Evolutionary conservation across 1,284 basidiomycete genomes (phyloP), one percentile per base, ranked within the genome.

Genomic region (Austroboletus niveus): DNA sequence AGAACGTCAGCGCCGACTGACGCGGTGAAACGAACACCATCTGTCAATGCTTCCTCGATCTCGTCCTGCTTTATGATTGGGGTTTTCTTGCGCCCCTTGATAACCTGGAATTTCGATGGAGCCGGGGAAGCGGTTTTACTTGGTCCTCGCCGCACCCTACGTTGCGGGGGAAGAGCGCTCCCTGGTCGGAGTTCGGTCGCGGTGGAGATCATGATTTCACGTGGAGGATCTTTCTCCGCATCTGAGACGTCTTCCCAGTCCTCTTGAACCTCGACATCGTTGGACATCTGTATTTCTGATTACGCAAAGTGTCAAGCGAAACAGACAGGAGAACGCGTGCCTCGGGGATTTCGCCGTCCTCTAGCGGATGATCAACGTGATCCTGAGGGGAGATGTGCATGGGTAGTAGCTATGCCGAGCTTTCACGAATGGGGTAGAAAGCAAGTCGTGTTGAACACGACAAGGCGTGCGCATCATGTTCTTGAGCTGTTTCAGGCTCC

Each of bases 1-100:
- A 81, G 36, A 30, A 87, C 64, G 55, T 79, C 77, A 24, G 76
- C 57, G 15, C 69, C 29, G 62, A 83, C 86, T 4, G 59, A 57
- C 17, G 65, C 52, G 0, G 73, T 69, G 42, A 61, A 63, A 20
- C 64, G 60, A 15, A 57, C 61, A 8, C 70, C 65, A 14, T 59
- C 51, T 14, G 51, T 46, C 15, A 69, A 30, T 2, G 51, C 60
- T 39, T 61, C 55, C 36, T 63, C 55, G 6, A 69, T n/a, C 8
- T 57, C 54, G n/a, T 65, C 63, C 15, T 50, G 49, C 45, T 51
- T 43, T 36, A 68, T 46, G 1, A 58, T 35, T 35, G 55, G 54
- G 0, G 30, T 5, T 17, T 54, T 68, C 45, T 54, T 62, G 47
- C 36, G 56, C 20, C 3, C 51, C 45, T 55, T 68, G 51, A 14